Evolutionary conservation across 192 early-diverging fungal species (phyloP).

Genomic region (Umbelopsis ramanniana): DNA sequence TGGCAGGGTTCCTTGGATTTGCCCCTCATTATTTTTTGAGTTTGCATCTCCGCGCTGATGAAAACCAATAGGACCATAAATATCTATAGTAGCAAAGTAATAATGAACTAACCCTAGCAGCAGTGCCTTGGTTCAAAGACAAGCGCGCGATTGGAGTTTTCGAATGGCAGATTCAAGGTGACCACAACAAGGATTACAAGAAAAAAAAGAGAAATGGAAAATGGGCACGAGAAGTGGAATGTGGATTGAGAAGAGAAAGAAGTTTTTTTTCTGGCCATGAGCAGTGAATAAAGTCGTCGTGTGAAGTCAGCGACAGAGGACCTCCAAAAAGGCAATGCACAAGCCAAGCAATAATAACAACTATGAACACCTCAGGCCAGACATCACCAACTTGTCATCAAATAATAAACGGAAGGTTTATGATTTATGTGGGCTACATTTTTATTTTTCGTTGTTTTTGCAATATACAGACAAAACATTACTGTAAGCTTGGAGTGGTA

Average conservation of each 20-base stretch:
- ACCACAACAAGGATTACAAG: no score
- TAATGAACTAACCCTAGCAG: no score
- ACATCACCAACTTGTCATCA: background rate
- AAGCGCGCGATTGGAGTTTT: no score
- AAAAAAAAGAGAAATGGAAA: no score
- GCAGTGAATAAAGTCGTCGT: background rate
- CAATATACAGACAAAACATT: no score
- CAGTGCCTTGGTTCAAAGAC: no score
- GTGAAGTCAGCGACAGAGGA: background rate
- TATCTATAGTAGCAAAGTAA: no score
- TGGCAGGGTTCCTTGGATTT: background rate
- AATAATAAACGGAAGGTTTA: background rate
- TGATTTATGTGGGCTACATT: no score
- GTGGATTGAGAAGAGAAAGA: background rate
- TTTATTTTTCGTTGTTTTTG: no score
- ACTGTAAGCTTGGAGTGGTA: no score
- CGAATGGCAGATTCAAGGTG: no score
- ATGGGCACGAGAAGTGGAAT: background rate
- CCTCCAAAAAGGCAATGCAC: slow-evolving; percentile 5
- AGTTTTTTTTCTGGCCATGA: background rate
- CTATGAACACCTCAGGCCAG: background rate
- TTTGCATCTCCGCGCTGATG: background rate
- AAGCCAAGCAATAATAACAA: background rate
- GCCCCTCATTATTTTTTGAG: background rate
- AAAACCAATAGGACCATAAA: no score